phyloP scores from a whole-genome alignment of 2,329 filamentous ascomycete genomes.

The Fusarium sublunatum region DNA sequence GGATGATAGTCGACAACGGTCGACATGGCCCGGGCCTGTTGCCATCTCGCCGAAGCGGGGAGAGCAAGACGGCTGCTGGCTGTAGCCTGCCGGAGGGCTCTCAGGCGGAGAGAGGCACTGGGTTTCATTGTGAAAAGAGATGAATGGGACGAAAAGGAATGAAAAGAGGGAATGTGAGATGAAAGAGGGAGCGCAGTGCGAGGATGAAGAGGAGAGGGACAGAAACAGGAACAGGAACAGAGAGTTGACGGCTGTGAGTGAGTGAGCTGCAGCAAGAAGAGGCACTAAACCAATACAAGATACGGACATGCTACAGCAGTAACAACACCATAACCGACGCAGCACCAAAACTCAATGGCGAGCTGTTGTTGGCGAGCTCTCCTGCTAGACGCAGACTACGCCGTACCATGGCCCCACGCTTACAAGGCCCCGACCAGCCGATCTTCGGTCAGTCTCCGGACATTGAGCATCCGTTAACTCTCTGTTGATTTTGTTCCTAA shows the following conservation, averaged over 20 bases:
- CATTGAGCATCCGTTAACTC: neutral
- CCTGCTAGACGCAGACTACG: constrained; percentile 21
- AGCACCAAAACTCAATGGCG: constrained; percentile 18
- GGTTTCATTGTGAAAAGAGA: constrained; percentile 31
- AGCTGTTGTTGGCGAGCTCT: constrained; percentile 29
- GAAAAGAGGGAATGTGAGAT: constrained; percentile 8
- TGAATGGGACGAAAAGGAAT: neutral
- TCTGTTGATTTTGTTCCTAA: constrained; percentile 6
- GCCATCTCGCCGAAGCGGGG: constrained; percentile 41
- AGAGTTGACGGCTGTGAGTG: neutral
- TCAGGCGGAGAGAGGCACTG: constrained; percentile 32
- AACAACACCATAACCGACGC: constrained; percentile 24
- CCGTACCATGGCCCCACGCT: constrained; percentile 26
- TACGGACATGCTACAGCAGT: constrained; percentile 1
- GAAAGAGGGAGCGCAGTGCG: constrained; percentile 12
- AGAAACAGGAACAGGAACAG: neutral
- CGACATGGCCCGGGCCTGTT: constrained; percentile 40
- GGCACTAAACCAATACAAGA: constrained; percentile 34
- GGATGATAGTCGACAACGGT: constrained; percentile 45
- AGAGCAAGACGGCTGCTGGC: constrained; percentile 15
- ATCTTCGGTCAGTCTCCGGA: constrained; percentile 35
- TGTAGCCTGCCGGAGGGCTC: constrained; percentile 31
- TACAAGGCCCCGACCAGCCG: constrained; percentile 10
- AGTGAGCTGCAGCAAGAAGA: constrained; percentile 18
- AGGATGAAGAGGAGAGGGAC: constrained; percentile 5